Percentiles rank a stretch among this genome's conserved stretches.
phyloP scores from a whole-genome alignment of 2,329 filamentous ascomycete genomes.

The Ophiostoma ulmi region DNA sequence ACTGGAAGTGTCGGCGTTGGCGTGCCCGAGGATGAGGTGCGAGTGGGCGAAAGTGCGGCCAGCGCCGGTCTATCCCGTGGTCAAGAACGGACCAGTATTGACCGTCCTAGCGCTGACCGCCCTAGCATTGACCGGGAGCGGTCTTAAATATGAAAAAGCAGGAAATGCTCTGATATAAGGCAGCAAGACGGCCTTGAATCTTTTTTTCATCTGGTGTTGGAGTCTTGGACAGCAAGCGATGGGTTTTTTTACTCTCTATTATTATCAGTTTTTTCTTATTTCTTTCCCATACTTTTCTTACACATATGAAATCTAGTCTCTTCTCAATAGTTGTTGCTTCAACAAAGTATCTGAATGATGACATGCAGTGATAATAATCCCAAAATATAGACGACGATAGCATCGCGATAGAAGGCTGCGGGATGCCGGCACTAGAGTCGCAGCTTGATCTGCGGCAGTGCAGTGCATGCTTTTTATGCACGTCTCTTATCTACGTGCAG shows the following conservation, averaged over 20 bases:
- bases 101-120: not conserved
- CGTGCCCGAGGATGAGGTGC: conserved; percentile 55
- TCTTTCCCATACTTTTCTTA: not conserved
- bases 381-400: not conserved
- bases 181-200: not conserved
- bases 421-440: not conserved
- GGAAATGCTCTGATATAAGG: not conserved
- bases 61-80: conserved; percentile 38
- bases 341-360: not conserved
- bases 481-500: conserved; percentile 1
- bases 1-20: conserved; percentile 44
- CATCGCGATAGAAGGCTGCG: not conserved
- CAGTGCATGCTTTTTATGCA: not conserved
- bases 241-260: not conserved
- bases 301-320: not conserved
- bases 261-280: not conserved
- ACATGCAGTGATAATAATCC: not conserved
- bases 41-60: conserved; percentile 58
- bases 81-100: conserved; percentile 18
- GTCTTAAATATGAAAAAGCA: not conserved
- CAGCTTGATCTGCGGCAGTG: not conserved
- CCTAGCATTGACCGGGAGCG: conserved; percentile 6
- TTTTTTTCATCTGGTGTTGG: not conserved
- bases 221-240: conserved; percentile 7
- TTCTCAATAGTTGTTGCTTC: not conserved